A percentile compares a stretch with the other conserved stretches of the same genome.
These are phyloP conservation scores for Emmonsiellopsis sp. DNA, from an alignment of 2,329 filamentous ascomycete species.

Conservation along the genomic window DNA sequence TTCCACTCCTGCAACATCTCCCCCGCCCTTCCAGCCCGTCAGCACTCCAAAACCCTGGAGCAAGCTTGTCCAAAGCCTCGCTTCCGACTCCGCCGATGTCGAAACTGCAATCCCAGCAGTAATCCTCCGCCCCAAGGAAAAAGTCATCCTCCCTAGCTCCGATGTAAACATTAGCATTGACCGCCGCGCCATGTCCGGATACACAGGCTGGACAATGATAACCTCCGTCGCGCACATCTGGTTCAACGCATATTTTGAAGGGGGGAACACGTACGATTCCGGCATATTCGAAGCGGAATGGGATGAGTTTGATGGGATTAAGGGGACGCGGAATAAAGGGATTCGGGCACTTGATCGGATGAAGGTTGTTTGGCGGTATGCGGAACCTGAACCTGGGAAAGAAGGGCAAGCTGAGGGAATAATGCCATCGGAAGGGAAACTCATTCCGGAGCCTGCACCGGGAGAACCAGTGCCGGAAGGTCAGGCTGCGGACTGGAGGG, in stretches of 20 bases:
- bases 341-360: conserved; percentile 72
- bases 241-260: conserved; percentile 95
- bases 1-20: neutral
- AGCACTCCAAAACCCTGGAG: conserved; percentile 13
- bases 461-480: conserved; percentile 64
- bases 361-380: conserved; percentile 71
- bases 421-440: conserved; percentile 21
- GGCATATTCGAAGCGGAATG: conserved; percentile 66
- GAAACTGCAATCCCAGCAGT: conserved; percentile 58
- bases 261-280: conserved; percentile 59
- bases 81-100: conserved; percentile 10
- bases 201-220: conserved; percentile 74
- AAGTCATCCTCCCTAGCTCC: conserved; percentile 64
- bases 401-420: conserved; percentile 12
- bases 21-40: conserved; percentile 11
- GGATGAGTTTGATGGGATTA: conserved; percentile 86
- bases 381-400: conserved; percentile 19
- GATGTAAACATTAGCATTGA: conserved; percentile 90
- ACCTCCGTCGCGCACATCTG: conserved; percentile 90
- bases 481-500: conserved; percentile 66
- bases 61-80: conserved; percentile 28
- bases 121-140: conserved; percentile 63
- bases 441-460: conserved; percentile 56
- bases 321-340: conserved; percentile 76
- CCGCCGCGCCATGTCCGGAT: conserved; percentile 67